phyloP scores from a whole-genome alignment of 1,139 yeast species.

The Taphrina betulina region DNA sequence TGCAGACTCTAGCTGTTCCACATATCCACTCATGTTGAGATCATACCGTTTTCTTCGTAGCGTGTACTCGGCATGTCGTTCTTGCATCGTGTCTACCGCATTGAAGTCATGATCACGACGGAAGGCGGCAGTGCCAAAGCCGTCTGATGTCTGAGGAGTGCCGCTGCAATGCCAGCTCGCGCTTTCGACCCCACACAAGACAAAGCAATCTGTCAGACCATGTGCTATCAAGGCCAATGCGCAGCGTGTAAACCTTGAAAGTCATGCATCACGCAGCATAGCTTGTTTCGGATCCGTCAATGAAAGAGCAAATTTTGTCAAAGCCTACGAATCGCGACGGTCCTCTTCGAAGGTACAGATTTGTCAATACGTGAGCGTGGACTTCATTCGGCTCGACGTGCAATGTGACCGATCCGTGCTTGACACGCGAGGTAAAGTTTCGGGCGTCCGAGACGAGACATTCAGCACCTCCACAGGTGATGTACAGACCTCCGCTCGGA shows the following conservation, averaged over 20 bases:
- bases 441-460: slow-evolving; percentile 6
- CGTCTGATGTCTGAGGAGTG: too few species aligned
- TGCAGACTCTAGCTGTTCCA: too few species aligned
- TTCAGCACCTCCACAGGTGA: slow-evolving; percentile 5
- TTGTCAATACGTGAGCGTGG: slow-evolving; percentile 3
- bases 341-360: slow-evolving; percentile 9
- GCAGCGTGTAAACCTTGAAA: neutral
- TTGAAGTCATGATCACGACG: too few species aligned
- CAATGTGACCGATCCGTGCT: neutral
- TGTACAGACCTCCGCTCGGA: neutral
- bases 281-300: neutral
- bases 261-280: neutral
- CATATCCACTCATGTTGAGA: too few species aligned
- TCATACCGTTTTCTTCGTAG: too few species aligned
- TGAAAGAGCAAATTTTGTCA: neutral
- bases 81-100: too few species aligned
- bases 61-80: too few species aligned
- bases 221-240: too few species aligned
- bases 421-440: neutral
- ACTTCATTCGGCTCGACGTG: slow-evolving; percentile 2
- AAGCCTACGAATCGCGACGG: neutral
- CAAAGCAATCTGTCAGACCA: too few species aligned
- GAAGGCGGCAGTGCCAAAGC: too few species aligned
- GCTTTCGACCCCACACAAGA: too few species aligned
- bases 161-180: too few species aligned